Percentiles rank a stretch among this genome's conserved stretches.
phyloP scores from a whole-genome alignment of 352 stramenopile species.

The Thraustochytrium striatum region DNA sequence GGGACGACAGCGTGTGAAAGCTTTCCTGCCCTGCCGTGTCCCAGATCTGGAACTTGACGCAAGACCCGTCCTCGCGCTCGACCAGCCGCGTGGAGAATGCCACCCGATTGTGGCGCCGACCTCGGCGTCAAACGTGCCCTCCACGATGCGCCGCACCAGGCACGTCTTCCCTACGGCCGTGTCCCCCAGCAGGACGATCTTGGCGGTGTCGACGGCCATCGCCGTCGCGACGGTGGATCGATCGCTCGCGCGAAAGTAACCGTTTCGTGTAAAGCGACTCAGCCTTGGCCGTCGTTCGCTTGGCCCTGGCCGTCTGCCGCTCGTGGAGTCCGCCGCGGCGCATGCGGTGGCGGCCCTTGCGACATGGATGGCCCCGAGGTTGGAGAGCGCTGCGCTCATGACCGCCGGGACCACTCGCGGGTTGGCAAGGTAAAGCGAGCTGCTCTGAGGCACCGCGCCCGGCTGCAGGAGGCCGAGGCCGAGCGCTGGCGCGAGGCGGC shows the following conservation, averaged over 20 bases:
- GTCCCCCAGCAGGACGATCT: conserved; percentile 98
- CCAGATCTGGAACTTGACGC: conserved; percentile 99
- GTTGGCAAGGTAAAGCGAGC: neutral
- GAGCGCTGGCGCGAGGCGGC: neutral
- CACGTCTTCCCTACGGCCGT: conserved; percentile 99
- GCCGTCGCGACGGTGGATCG: too few species aligned
- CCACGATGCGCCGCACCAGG: conserved; percentile 97
- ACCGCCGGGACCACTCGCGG: too few species aligned
- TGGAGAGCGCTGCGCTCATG: neutral
- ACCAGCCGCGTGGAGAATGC: conserved; percentile 7
- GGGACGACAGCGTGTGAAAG: conserved; percentile 86
- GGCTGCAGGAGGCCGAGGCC: neutral
- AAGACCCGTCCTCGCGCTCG: neutral
- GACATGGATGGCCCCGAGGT: neutral
- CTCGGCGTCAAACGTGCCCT: conserved; percentile 99
- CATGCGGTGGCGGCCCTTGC: too few species aligned
- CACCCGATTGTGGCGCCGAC: conserved; percentile 90
- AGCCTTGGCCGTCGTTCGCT: too few species aligned
- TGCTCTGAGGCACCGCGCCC: neutral
- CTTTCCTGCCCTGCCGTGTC: conserved; percentile 95
- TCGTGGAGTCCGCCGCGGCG: neutral
- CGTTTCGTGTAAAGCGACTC: too few species aligned
- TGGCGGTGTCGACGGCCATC: conserved; percentile 56
- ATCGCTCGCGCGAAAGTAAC: neutral
- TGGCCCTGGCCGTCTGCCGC: too few species aligned